Base-by-base conservation (phyloP, 73 alveolate genomes). In the Loxodes magnus region DNA sequence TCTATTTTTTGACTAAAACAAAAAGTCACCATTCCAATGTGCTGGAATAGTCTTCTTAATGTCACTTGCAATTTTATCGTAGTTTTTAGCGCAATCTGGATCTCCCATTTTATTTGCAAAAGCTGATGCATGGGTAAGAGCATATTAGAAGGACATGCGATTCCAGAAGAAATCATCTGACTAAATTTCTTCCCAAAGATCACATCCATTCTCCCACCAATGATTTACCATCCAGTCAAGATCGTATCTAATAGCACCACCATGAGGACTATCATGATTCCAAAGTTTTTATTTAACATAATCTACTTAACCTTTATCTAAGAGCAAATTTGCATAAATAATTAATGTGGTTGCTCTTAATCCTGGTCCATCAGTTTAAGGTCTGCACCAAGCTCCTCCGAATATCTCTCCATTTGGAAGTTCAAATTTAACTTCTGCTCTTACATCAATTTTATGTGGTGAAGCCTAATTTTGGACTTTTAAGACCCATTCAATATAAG, bases 331-430 rank as follows among this genome's bases (percentile, higher is more conserved):
- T 37, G 20, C 50, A 21, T 25, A 37, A 5, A 14, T 37, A 25
- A 25, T 4, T 4, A 37, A 4, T 21, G 20, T 9, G 14, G 4
- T 4, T 14, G 50, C 50, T 37, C 50, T 37, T 14, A 37, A 25
- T 37, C 28, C 50, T 37, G 50, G 50, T 9, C 50, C 50, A 37
- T 37, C 50, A 37, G 4, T 37, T 9, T 37, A 25, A 4, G 50
- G 50, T 37, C 50, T 37, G 50, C 50, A 37, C 50, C 50, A 37
- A 25, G 28, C 50, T 37, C 50, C 50, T 14, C 28, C 17, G 50
- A 14, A 37, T 4, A 25, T 21, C 5, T 4, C 4, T 5, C 20
- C 50, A 25, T 37, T 25, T 14, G 50, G 14, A 25, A 37, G 12
- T 14, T 4, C 17, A 9, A 37, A 37, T 37, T 37, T 37, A 25